These are phyloP conservation scores for Coffea eugenioides DNA, from an alignment of 257 asterid genomes.

Conservation along the genomic window DNA sequence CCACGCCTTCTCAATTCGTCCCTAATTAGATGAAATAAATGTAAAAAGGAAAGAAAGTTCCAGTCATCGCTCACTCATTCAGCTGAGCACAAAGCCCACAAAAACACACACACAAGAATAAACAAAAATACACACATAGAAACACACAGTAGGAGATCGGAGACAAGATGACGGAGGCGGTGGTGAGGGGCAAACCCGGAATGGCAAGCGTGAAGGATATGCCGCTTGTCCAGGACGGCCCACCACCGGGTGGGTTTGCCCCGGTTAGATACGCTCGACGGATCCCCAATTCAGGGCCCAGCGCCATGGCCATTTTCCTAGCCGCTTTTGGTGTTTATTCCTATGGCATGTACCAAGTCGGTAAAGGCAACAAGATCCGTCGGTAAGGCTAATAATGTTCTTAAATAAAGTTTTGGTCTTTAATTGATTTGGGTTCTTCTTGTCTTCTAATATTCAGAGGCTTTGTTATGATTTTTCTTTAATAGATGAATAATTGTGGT, in stretches of 20 bases:
- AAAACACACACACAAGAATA: neutral
- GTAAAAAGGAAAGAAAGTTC: too few relatives aligned
- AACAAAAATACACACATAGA: conserved; percentile 2
- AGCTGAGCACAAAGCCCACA: neutral
- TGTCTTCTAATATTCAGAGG: neutral
- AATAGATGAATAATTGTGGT: neutral
- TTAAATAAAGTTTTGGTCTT: neutral
- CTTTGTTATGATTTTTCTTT: neutral
- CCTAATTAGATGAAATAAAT: too few relatives aligned
- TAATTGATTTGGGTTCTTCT: neutral
- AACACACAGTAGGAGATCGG: neutral
- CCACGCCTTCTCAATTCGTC: too few relatives aligned
- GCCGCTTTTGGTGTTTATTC: conserved; percentile 77
- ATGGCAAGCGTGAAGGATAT: conserved; percentile 92
- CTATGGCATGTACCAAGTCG: conserved; percentile 96
- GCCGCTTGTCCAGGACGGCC: conserved; percentile 94
- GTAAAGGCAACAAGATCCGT: conserved; percentile 93
- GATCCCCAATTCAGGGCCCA: conserved; percentile 78
- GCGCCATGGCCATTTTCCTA: conserved; percentile 79
- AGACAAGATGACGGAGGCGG: conserved; percentile 77
- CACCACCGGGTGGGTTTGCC: conserved; percentile 97
- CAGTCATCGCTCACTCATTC: neutral
- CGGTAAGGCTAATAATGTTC: conserved; percentile 36
- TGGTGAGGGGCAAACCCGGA: conserved; percentile 79
- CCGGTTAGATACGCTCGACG: conserved; percentile 86